phyloP scores from a whole-genome alignment of 768 basidiomycete species.

The Serendipita vermifera region DNA sequence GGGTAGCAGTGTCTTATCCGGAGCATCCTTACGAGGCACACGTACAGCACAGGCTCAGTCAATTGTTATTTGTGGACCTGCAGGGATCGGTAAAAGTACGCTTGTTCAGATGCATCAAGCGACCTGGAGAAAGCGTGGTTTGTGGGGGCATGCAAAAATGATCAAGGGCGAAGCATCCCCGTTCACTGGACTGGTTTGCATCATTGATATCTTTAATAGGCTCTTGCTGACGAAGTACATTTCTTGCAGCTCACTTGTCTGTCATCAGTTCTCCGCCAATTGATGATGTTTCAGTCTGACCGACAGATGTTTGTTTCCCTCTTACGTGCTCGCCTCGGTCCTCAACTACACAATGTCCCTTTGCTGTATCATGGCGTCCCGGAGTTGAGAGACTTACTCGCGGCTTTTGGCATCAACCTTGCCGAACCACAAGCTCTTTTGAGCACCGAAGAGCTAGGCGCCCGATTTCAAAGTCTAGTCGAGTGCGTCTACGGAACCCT shows the following conservation, averaged over 20 bases:
- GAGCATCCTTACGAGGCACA: background rate
- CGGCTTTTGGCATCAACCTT: constrained; percentile 38
- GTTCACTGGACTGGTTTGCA: constrained; percentile 47
- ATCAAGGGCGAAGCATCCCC: constrained; percentile 52
- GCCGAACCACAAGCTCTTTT: constrained; percentile 42
- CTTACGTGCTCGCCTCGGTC: constrained; percentile 48
- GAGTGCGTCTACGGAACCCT: constrained; percentile 58
- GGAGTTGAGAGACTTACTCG: constrained; percentile 51
- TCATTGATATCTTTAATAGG: background rate
- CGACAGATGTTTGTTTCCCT: constrained; percentile 50
- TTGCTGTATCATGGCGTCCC: constrained; percentile 60
- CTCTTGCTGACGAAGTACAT: constrained; percentile 11
- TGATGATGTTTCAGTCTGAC: constrained; percentile 62
- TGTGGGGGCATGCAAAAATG: constrained; percentile 70
- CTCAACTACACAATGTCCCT: constrained; percentile 55
- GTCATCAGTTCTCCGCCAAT: constrained; percentile 56
- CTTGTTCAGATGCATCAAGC: constrained; percentile 57
- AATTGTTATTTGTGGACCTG: constrained; percentile 48
- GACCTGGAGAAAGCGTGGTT: constrained; percentile 58
- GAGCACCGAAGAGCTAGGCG: constrained; percentile 47
- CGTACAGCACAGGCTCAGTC: constrained; percentile 38
- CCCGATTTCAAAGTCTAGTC: constrained; percentile 56
- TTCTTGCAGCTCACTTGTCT: constrained; percentile 53
- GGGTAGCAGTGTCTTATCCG: no score
- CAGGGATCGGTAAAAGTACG: constrained; percentile 67